Conservation (phyloP, 169 alveolate genomes). For the Miamiensis avidus region DNA sequence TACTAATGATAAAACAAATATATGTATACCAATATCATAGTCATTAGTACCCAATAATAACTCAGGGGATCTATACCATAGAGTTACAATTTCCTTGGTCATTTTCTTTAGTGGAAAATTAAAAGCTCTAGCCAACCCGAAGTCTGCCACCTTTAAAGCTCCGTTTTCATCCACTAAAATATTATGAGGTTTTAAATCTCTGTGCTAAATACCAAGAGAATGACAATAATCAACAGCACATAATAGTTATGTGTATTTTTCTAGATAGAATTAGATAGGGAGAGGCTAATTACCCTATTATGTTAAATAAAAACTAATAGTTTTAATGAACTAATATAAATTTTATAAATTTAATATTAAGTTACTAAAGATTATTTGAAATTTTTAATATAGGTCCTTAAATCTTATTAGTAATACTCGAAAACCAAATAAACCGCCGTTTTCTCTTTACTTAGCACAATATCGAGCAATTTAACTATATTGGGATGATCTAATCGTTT, state of each 20-base stretch:
- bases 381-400: slow-evolving; percentile 29
- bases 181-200: slow-evolving; percentile 79
- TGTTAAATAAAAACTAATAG: slow-evolving; percentile 9
- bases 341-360: no score
- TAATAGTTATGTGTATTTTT: slow-evolving; percentile 21
- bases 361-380: slow-evolving; percentile 22
- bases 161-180: slow-evolving; percentile 62
- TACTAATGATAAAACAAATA: neutral
- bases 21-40: neutral
- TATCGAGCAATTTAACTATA: slow-evolving; percentile 71
- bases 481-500: slow-evolving; percentile 75
- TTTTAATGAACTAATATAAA: no score
- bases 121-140: slow-evolving; percentile 48
- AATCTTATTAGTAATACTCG: slow-evolving; percentile 55
- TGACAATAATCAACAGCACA: slow-evolving; percentile 63
- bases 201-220: slow-evolving; percentile 55
- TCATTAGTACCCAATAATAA: slow-evolving; percentile 89
- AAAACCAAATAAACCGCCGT: slow-evolving; percentile 72
- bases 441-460: slow-evolving; percentile 55
- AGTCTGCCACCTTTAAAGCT: slow-evolving; percentile 60
- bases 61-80: slow-evolving; percentile 99
- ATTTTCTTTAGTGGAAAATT: slow-evolving; percentile 51
- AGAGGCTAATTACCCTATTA: neutral
- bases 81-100: slow-evolving; percentile 95
- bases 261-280: neutral